Evolutionary conservation across 2,329 filamentous ascomycete genomes (phyloP), one percentile per base, ranked within the genome.

Genomic region (Ceratocystis variospora): DNA sequence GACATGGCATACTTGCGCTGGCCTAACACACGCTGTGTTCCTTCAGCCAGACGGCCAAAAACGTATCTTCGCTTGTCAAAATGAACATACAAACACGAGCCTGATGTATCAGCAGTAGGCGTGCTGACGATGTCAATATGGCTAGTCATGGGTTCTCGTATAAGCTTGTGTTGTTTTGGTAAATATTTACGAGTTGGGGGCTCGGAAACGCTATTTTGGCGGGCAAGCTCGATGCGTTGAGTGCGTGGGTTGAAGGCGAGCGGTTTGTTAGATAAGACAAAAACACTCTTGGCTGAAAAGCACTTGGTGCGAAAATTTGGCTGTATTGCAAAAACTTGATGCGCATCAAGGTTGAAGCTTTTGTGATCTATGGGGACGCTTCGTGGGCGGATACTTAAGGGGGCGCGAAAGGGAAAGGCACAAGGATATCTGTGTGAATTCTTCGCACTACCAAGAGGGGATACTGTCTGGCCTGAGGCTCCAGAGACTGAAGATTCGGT

Each of bases 51-150:
- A 71, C 88, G 87, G 22, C 94, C 94, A 72, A 99, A 88, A 17
- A 96, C 71, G 75, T 99, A 99, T 67, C 89, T 83, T 71, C 87
- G 87, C 71, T 85, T 83, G 71, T 93, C 89, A 72, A 91, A 92
- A 73, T 93, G 86, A 5, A 99, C 79, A 46, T 90, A 74, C 41
- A 97, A 75, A 62, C 84, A 83, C 1, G 90, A 89, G 65, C 93
- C 93, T 0, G 87, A 83, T 22, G 91, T 96, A 76, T 99, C 94
- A 68, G 87, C 87, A 70, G 93, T 94, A 15, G 93, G 93, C 68
- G 88, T 88, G 19, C 87, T 88, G 69, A 93, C 75, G 71, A 97
- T 77, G 74, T 95, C 87, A 66, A 92, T 79, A 71, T 79, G 84
- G 73, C 82, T 87, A 71, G 86, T 81, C 92, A 96, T 96, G 69